Base-by-base conservation (phyloP, 78 protist genomes). In the Speleostelium caveatum region DNA sequence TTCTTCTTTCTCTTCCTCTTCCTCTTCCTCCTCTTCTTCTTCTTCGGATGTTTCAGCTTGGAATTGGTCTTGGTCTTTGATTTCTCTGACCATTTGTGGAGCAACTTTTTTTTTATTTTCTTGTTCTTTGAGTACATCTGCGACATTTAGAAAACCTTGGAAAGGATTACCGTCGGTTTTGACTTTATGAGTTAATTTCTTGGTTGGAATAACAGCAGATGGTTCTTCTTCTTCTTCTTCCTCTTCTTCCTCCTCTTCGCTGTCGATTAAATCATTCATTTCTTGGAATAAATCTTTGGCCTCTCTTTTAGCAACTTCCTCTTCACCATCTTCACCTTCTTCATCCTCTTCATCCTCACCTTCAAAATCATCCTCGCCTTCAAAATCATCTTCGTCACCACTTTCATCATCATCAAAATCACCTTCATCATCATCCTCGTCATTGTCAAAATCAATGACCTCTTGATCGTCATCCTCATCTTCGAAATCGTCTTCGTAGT, bases 111-210 rank as follows among this genome's bases (percentile, higher is more conserved):
- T 39, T 32, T 80, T 67, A 28, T 30, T 32, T 21, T 67, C 90
- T 32, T 69, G 60, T 28, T 30, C 45, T 51, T 51, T 69, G 22
- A 80, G n/a, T 28, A 58, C 58, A 41, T 80, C 90, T 3, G 39
- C 59, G 28, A 80, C 78, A 17, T 35, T 67, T 7, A 78, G 79
- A 55, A 80, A 35, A 69, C 90, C 90, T 80, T 80, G 79, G 78
- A 80, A 80, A 1, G 78, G 65, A 12, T 36, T 28, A 12, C 79
- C 76, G 26, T 45, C 26, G 21, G 58, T 55, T 21, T 80, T 53
- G 7, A 80, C 39, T 6, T 80, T 61, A 35, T 67, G 41, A 22
- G 17, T 56, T 36, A 80, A 69, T 45, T n/a, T 80, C 42, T 80
- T 80, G 28, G 26, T 80, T 80, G 90, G 71, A 19, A 55, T 59